Base-by-base conservation (phyloP, 441 rosid genomes). In the Flueggea neowawraea region DNA sequence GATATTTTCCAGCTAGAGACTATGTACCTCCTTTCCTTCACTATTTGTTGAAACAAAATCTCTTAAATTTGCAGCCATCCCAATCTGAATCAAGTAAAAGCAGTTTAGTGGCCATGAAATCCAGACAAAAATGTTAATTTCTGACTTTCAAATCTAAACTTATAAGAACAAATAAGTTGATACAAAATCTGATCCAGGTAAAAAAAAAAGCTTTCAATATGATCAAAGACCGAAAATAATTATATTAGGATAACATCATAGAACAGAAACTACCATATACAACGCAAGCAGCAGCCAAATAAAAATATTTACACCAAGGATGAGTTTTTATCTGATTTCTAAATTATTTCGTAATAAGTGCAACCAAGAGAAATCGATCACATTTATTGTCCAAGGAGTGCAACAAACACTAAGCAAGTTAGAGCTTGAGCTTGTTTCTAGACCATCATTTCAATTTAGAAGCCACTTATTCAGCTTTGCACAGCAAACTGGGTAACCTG, bases 11-110 rank as follows among this genome's bases (percentile, higher is more conserved):
- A 50, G 54, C 33, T 47, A 62, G 54, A 67, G 14, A 45, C 63
- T 39, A 58, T 12, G 14, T 82, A 95, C 98, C 91, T 86, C 86
- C 31, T 73, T 79, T 75, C 98, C 98, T 64, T 84, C 86, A 54
- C 70, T 69, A 68, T 86, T 74, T 44, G 80, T 83, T 44, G 89
- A 82, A 69, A 82, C 76, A 77, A 75, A 91, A 75, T 84, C 90
- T 76, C 78, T 85, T 82, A 86, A 81, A 74, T 95, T 95, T 69
- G 88, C 99, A 61, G 96, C 98, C 88, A 95, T 73, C 60, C 95
- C 99, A 65, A 84, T 83, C 98, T 95, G 76, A 68, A 59, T 15
- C 54, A 55, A 33, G 53, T 43, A 39, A 65, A 57, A 53, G 33
- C 53, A 72, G 53, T 61, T 65, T 31, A 61, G 60, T 71, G 52